phyloP scores from a whole-genome alignment of 1,284 basidiomycete genomes.

The Ganoderma boninense region DNA sequence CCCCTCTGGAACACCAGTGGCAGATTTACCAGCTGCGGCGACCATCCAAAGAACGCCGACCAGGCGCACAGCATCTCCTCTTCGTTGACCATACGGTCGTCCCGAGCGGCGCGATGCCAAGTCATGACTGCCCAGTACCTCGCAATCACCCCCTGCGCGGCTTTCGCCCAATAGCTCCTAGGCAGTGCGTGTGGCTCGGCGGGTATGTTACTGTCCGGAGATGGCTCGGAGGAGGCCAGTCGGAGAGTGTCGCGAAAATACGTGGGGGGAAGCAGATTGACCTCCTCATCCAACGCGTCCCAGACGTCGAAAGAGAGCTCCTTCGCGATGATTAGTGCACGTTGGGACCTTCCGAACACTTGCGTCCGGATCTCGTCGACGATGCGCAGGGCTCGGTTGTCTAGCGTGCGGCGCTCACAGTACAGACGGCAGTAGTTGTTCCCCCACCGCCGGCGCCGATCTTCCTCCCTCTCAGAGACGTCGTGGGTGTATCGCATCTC shows the following conservation, averaged over 20 bases:
- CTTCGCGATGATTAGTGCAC: slow-evolving; percentile 47
- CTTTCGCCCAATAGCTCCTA: no score
- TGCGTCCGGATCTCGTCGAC: slow-evolving; percentile 50
- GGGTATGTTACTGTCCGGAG: slow-evolving; percentile 13
- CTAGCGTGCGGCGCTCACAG: slow-evolving; percentile 50
- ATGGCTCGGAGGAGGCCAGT: slow-evolving; percentile 1
- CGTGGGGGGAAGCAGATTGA: slow-evolving; percentile 43
- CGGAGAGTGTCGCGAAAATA: slow-evolving; percentile 35
- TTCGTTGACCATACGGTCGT: slow-evolving; percentile 43
- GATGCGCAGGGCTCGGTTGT: slow-evolving; percentile 49
- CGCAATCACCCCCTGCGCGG: slow-evolving; percentile 53
- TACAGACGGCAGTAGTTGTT: slow-evolving; percentile 58
- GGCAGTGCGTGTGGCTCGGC: slow-evolving; percentile 50
- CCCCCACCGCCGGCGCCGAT: slow-evolving; percentile 39
- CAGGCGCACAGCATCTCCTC: slow-evolving; percentile 57
- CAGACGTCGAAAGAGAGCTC: slow-evolving; percentile 58
- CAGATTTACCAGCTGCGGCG: slow-evolving; percentile 50
- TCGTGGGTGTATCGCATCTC: slow-evolving; percentile 53
- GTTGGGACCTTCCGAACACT: slow-evolving; percentile 46
- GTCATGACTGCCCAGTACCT: slow-evolving; percentile 51
- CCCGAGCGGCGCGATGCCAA: slow-evolving; percentile 43
- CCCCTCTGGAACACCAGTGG: background rate
- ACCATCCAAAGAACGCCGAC: slow-evolving; percentile 62
- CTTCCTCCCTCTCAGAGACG: slow-evolving; percentile 45
- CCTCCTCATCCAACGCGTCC: slow-evolving; percentile 56